Evolutionary conservation across 306 rosid species (phyloP), one percentile per base, ranked within the genome.

Genomic region (Dalbergia cochinchinensis): DNA sequence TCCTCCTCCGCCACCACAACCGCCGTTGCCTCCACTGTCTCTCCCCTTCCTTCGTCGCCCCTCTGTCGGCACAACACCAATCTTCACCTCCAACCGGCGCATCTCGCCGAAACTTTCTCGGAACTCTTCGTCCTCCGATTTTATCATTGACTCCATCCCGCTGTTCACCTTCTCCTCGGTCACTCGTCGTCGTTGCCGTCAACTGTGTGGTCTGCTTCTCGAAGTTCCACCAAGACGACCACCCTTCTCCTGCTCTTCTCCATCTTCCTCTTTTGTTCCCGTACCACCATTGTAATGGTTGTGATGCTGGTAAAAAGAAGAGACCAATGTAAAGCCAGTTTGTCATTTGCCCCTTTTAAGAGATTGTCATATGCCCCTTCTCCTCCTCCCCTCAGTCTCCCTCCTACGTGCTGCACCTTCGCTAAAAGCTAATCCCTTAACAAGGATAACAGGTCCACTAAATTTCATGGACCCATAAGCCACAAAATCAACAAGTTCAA

Each of bases 121-220:
- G n/a, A 16, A 8, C 20, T 54, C 60, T 5, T 54, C 65, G 3
- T n/a, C 80, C 11, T 11, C 83, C 3, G 0, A 79, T 8, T 35
- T 88, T 0, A 8, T 83, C 48, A 62, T 83, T 18, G 86, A 87
- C 8, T 58, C 94, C 0, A 93, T 92, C 4, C 97, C 97, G 0
- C 75, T 89, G 13, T 92, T 87, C 76, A 12, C 88, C 4, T 92
- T 81, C 77, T 86, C 97, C 57, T 50, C 94, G 8, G 59, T 90
- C 48, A 78, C 80, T 9, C 92, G 90, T 85, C 12, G 0, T 81
- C 14, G 41, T 82, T 13, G 83, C 86, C 16, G 90, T 83, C 0
- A 95, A 92, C 76, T 92, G 97, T 47, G 96, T 97, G 1, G 96
- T 86, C 0, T 93, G 97, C 65, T 81, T 93, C 45, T 91, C 97